phyloP scores from a whole-genome alignment of 1,139 yeast species.

The Taiozyma sp. region DNA sequence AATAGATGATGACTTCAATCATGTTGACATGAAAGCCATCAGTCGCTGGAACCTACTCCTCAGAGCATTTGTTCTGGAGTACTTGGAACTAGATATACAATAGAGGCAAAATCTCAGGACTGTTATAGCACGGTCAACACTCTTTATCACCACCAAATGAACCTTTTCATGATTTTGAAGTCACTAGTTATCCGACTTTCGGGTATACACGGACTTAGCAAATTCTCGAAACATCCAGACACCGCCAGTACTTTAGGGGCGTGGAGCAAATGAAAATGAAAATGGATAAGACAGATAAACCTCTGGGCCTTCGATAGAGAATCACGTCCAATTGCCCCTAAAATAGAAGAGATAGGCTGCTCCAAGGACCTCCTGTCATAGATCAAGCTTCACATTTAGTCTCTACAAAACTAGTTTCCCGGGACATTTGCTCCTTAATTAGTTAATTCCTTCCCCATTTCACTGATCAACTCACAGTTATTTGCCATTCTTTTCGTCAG shows the following conservation, averaged over 20 bases:
- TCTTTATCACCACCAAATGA: neutral
- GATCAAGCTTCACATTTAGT: neutral
- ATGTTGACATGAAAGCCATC: slow-evolving; percentile 24
- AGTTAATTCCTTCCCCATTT: neutral
- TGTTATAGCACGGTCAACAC: neutral
- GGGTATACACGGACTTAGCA: neutral
- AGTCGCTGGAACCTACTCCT: slow-evolving; percentile 16
- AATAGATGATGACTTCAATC: slow-evolving; percentile 27
- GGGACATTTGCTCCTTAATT: neutral
- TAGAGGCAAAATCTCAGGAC: neutral
- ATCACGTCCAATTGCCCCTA: neutral
- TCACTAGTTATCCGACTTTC: neutral
- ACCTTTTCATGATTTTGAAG: neutral
- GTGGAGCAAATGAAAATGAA: neutral
- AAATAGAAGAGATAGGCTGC: neutral
- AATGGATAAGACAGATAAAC: neutral
- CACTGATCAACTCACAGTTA: neutral
- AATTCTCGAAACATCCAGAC: neutral
- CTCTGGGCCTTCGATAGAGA: neutral
- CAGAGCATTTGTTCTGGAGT: slow-evolving; percentile 15
- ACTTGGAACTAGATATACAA: slow-evolving; percentile 8
- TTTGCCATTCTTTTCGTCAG: neutral
- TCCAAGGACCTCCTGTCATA: neutral
- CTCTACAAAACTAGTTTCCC: neutral
- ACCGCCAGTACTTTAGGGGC: neutral